Conservation (phyloP, 2,329 filamentous ascomycete genomes). For the Sporothrix mexicana region DNA sequence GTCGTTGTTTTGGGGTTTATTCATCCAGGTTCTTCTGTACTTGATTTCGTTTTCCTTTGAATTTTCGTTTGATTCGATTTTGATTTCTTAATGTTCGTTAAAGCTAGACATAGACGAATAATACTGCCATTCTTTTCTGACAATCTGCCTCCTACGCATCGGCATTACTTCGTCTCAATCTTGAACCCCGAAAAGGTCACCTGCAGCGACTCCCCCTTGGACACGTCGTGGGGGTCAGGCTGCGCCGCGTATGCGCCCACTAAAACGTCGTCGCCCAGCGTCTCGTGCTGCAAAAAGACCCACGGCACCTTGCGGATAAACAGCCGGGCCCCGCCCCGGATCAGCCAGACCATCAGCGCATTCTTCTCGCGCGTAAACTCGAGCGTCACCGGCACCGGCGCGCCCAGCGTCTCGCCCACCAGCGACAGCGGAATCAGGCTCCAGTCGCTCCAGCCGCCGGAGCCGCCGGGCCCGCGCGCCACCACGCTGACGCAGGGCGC, state of each 20-base stretch:
- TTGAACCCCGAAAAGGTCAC: conserved; percentile 30
- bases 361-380: conserved; percentile 34
- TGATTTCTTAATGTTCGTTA: too few relatives aligned
- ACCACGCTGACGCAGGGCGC: conserved; percentile 34
- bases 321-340: background rate
- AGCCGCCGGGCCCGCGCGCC: conserved; percentile 7
- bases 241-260: conserved; percentile 36
- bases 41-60: background rate
- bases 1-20: too few relatives aligned
- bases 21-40: background rate
- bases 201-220: conserved; percentile 24
- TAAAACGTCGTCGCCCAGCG: conserved; percentile 29
- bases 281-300: conserved; percentile 35
- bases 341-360: conserved; percentile 34
- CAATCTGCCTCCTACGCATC: background rate
- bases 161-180: conserved; percentile 26
- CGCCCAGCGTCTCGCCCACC: conserved; percentile 23
- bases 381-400: conserved; percentile 24
- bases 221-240: conserved; percentile 35
- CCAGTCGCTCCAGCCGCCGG: conserved; percentile 36
- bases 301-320: conserved; percentile 38
- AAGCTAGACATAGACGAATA: background rate
- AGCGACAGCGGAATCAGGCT: conserved; percentile 36
- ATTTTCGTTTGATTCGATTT: too few relatives aligned
- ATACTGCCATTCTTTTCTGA: background rate